Percentiles rank a stretch among this genome's conserved stretches.
Evolutionary conservation across 306 rosid genomes (phyloP).

Genomic region (Trichosanthes cucumerina): DNA sequence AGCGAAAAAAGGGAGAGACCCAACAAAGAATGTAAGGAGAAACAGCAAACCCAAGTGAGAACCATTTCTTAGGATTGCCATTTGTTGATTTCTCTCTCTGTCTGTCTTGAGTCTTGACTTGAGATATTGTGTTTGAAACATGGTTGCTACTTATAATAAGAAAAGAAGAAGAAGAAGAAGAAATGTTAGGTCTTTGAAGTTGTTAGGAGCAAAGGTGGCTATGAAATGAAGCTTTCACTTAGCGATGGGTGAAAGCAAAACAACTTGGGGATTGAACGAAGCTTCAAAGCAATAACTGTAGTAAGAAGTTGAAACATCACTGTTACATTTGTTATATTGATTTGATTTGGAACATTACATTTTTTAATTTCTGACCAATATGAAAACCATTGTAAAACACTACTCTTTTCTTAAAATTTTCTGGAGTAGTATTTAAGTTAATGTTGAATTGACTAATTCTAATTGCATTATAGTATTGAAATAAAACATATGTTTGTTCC

Average conservation of each 20-base stretch:
- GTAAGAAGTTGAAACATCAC: constrained; percentile 9
- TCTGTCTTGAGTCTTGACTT: background rate
- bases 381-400: background rate
- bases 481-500: background rate
- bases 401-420: background rate
- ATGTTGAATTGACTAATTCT: background rate
- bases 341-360: background rate
- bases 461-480: background rate
- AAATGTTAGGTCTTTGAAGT: background rate
- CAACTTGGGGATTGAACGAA: background rate
- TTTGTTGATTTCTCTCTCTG: background rate
- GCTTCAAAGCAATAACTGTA: constrained; percentile 6
- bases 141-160: background rate
- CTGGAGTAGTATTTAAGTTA: constrained; percentile 2
- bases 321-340: background rate
- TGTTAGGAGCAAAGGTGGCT: background rate
- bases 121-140: background rate
- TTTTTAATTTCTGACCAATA: background rate
- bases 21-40: background rate
- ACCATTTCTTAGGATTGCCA: constrained; percentile 1
- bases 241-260: constrained; percentile 3
- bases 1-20: background rate
- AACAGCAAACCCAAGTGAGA: constrained; percentile 4
- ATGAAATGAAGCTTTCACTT: background rate
- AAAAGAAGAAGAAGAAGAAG: background rate